Evolutionary conservation across 352 stramenopile species (phyloP).

Genomic region (Pythium biforme): DNA sequence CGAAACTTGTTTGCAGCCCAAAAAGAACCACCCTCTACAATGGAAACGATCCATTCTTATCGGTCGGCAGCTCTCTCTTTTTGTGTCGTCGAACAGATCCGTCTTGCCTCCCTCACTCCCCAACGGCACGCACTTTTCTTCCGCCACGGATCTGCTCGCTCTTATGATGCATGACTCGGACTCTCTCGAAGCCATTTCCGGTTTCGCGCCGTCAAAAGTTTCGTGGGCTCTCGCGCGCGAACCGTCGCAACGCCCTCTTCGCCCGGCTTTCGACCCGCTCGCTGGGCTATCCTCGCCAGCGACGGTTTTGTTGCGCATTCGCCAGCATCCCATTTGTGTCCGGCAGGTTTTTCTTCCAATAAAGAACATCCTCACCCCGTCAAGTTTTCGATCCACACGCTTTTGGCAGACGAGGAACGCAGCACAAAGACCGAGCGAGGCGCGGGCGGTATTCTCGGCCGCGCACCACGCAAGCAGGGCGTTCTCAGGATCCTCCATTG

Average conservation of each 20-base stretch:
- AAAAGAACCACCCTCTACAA: background rate
- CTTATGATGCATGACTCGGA: background rate
- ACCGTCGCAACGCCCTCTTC: background rate
- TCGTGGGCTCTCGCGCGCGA: background rate
- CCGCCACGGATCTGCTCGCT: background rate
- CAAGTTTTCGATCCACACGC: too few species aligned
- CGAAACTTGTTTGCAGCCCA: too few species aligned
- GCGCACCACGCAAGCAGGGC: too few species aligned
- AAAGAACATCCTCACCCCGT: background rate
- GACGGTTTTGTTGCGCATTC: background rate
- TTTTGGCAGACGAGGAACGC: background rate
- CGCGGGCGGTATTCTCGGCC: background rate
- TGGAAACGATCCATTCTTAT: background rate
- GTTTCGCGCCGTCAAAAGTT: background rate
- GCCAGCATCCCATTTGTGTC: background rate
- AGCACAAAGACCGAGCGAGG: background rate
- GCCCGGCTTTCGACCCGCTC: background rate
- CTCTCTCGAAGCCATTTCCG: background rate
- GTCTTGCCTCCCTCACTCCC: background rate
- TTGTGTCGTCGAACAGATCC: background rate
- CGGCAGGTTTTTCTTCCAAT: background rate
- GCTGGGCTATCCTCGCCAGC: background rate
- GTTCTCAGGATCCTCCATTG: background rate
- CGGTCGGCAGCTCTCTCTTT: background rate
- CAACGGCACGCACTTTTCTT: background rate